Conservation (phyloP, 2,329 filamentous ascomycete genomes). For the Metarhizium guizhouense region DNA sequence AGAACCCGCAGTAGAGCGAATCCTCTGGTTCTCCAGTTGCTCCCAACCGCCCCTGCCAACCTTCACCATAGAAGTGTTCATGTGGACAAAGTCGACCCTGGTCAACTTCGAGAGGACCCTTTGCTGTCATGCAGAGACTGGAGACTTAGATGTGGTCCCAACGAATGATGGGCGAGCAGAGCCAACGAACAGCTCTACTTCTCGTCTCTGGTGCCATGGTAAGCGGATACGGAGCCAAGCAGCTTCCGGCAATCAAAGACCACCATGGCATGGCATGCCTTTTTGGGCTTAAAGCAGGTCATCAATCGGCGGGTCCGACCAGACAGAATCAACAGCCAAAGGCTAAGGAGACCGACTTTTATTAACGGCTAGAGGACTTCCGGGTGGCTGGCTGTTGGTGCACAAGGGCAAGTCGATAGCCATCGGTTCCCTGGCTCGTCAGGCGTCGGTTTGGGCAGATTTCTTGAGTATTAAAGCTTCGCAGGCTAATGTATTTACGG, state of each 20-base stretch:
- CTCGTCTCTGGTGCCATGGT: too few relatives aligned
- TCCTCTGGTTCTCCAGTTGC: too few relatives aligned
- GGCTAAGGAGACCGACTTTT: background rate
- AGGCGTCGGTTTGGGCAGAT: background rate
- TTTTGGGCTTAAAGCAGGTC: slow-evolving; percentile 2
- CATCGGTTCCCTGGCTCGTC: too few relatives aligned
- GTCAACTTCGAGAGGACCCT: background rate
- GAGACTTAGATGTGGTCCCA: background rate
- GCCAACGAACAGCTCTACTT: too few relatives aligned
- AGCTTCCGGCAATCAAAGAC: background rate
- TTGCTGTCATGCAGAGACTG: background rate
- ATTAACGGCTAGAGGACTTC: slow-evolving; percentile 3
- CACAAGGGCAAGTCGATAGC: too few relatives aligned
- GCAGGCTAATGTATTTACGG: background rate
- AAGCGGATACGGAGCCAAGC: background rate
- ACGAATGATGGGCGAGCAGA: too few relatives aligned
- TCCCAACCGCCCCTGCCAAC: too few relatives aligned
- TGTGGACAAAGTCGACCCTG: background rate
- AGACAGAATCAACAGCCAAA: slow-evolving; percentile 3
- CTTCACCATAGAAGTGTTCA: background rate
- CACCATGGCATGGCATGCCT: slow-evolving; percentile 1
- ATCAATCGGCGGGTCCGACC: slow-evolving; percentile 6
- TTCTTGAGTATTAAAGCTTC: background rate
- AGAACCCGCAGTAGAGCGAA: too few relatives aligned
- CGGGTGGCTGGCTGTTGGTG: background rate